A percentile compares a stretch with the other conserved stretches of the same genome.
phyloP scores from a whole-genome alignment of 768 basidiomycete genomes.

The Butyriboletus loyo region DNA sequence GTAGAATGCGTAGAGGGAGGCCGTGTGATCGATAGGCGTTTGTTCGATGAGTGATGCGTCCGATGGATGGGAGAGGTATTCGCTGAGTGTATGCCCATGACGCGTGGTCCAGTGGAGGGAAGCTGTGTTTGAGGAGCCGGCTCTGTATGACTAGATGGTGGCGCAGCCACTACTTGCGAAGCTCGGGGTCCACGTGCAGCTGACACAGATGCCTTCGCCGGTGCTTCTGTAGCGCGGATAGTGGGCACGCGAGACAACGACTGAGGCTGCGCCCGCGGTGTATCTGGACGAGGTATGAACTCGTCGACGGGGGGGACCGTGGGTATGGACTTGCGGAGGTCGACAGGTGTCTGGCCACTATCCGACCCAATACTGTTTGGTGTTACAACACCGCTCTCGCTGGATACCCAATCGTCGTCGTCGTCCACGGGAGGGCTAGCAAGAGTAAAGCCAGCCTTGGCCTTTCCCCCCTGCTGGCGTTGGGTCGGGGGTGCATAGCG shows the following conservation, averaged over 20 bases:
- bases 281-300: conserved; percentile 23
- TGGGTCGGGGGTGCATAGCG: conserved; percentile 27
- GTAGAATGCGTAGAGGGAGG: conserved; percentile 65
- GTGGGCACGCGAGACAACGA: conserved; percentile 35
- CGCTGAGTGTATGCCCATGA: conserved; percentile 36
- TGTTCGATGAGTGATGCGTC: conserved; percentile 34
- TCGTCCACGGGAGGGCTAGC: conserved; percentile 47
- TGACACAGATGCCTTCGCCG: conserved; percentile 12
- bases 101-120: conserved; percentile 17
- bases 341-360: conserved; percentile 34
- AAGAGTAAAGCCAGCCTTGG: conserved; percentile 58
- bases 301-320: conserved; percentile 16
- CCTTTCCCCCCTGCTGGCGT: conserved; percentile 33
- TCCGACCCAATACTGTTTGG: conserved; percentile 52
- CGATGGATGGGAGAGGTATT: conserved; percentile 39
- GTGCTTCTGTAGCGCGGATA: conserved; percentile 29
- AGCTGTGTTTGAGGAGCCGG: conserved; percentile 14
- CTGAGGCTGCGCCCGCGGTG: conserved; percentile 30
- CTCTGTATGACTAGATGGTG: conserved; percentile 14
- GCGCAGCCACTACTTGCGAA: conserved; percentile 9
- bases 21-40: conserved; percentile 47
- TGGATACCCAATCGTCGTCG: conserved; percentile 77
- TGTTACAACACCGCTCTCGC: conserved; percentile 71
- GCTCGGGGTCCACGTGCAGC: conserved; percentile 18
- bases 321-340: conserved; percentile 18